Percentiles rank a stretch among this genome's conserved stretches.
These are phyloP conservation scores for Salix udensis DNA, from an alignment of 345 rosid genomes.

Conservation along the genomic window DNA sequence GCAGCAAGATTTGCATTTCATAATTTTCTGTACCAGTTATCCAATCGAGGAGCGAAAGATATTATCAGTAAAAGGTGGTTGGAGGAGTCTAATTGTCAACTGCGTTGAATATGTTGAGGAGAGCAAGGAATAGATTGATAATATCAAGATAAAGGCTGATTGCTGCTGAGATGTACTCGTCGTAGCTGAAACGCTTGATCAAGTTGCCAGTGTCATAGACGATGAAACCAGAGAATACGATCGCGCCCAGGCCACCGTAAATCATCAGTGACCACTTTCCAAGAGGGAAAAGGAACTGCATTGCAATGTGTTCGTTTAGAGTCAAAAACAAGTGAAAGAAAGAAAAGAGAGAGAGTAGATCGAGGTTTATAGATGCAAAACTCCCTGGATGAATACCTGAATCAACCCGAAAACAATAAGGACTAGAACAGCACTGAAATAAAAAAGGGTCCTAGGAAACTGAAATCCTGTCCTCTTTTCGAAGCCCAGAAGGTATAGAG, in stretches of 20 bases:
- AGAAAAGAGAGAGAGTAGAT: neutral
- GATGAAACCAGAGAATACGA: slow-evolving; percentile 20
- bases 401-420: slow-evolving; percentile 1
- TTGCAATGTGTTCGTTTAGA: too few relatives aligned
- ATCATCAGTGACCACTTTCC: slow-evolving; percentile 2
- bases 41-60: too few relatives aligned
- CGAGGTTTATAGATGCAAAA: neutral
- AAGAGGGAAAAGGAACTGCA: slow-evolving; percentile 11
- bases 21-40: too few relatives aligned
- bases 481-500: slow-evolving; percentile 19
- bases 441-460: slow-evolving; percentile 19
- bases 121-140: neutral
- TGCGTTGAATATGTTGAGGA: neutral
- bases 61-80: neutral
- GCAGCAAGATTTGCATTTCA: too few relatives aligned
- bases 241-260: neutral
- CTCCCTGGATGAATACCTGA: slow-evolving; percentile 1
- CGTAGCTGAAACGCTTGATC: slow-evolving; percentile 11
- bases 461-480: slow-evolving; percentile 15
- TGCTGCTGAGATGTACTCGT: slow-evolving; percentile 10
- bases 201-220: slow-evolving; percentile 10
- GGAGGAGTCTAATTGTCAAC: neutral
- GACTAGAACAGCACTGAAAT: neutral
- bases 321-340: neutral
- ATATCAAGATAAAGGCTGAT: slow-evolving; percentile 14